These are phyloP conservation scores for Nephelium lappaceum DNA, from an alignment of 345 rosid species.

Conservation along the genomic window DNA sequence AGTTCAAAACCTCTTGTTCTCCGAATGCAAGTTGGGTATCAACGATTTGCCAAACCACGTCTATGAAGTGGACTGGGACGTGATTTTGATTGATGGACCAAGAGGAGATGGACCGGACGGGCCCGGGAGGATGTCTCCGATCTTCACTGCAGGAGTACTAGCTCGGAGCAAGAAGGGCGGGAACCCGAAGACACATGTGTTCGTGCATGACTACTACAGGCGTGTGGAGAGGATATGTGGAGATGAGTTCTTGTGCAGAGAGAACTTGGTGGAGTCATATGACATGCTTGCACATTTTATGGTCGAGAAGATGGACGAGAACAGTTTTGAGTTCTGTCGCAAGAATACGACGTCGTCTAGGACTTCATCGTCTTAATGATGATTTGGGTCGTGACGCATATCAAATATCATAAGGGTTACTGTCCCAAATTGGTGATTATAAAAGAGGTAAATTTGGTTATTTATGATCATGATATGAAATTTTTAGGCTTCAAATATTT, in stretches of 20 bases:
- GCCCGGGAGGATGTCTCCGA: slow-evolving; percentile 88
- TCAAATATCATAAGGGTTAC: background rate
- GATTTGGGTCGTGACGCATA: background rate
- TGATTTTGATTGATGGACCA: slow-evolving; percentile 92
- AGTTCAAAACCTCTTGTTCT: slow-evolving; percentile 87
- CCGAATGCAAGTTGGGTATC: slow-evolving; percentile 79
- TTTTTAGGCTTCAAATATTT: slow-evolving; percentile 3
- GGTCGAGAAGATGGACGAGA: slow-evolving; percentile 75
- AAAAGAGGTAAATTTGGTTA: slow-evolving; percentile 18
- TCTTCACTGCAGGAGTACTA: slow-evolving; percentile 92
- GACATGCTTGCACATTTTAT: slow-evolving; percentile 84
- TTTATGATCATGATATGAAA: slow-evolving; percentile 18
- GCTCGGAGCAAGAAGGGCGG: slow-evolving; percentile 83
- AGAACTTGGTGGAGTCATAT: slow-evolving; percentile 69
- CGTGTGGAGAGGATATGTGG: slow-evolving; percentile 74
- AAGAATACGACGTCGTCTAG: slow-evolving; percentile 30
- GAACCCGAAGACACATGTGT: slow-evolving; percentile 72
- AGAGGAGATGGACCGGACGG: slow-evolving; percentile 72
- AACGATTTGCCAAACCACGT: slow-evolving; percentile 95
- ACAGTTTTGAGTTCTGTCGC: slow-evolving; percentile 56
- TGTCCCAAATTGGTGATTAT: background rate
- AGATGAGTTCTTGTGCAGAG: slow-evolving; percentile 84
- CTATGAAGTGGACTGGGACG: slow-evolving; percentile 95
- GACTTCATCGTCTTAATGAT: slow-evolving; percentile 5
- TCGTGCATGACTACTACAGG: slow-evolving; percentile 88